These are phyloP conservation scores for Amoebophrya sp. DNA, from an alignment of 169 alveolate species.

Conservation along the genomic window DNA sequence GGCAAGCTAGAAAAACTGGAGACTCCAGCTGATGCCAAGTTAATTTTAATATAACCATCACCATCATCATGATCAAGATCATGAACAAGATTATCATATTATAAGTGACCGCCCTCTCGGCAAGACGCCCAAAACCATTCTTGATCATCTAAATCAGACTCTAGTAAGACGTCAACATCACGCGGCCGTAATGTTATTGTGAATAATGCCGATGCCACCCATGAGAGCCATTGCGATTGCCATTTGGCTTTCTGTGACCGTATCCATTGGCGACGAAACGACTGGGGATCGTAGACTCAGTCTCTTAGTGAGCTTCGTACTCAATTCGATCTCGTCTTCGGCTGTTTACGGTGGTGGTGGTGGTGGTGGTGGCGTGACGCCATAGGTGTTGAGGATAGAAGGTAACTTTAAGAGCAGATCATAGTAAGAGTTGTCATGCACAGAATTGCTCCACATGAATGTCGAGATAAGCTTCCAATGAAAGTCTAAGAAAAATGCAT, in stretches of 20 bases:
- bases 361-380: constrained; percentile 59
- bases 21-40: too few relatives aligned
- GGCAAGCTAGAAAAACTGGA: too few relatives aligned
- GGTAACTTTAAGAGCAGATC: not conserved
- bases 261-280: constrained; percentile 85
- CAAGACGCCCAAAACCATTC: too few relatives aligned
- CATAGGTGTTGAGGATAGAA: not conserved
- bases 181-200: constrained; percentile 76
- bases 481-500: not conserved
- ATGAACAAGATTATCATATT: too few relatives aligned
- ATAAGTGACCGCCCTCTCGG: too few relatives aligned
- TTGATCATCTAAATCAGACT: too few relatives aligned
- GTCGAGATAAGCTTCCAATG: not conserved
- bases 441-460: too few relatives aligned
- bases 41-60: too few relatives aligned
- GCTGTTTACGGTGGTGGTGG: too few relatives aligned
- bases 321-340: constrained; percentile 58
- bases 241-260: constrained; percentile 91
- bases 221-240: constrained; percentile 78
- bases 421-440: not conserved
- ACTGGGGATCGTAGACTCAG: constrained; percentile 68
- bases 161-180: too few relatives aligned
- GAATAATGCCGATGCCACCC: constrained; percentile 83
- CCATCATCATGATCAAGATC: too few relatives aligned
- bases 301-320: constrained; percentile 61